A percentile compares a stretch with the other conserved stretches of the same genome.
Conservation (phyloP, 306 rosid species). For the Parietaria judaica region DNA sequence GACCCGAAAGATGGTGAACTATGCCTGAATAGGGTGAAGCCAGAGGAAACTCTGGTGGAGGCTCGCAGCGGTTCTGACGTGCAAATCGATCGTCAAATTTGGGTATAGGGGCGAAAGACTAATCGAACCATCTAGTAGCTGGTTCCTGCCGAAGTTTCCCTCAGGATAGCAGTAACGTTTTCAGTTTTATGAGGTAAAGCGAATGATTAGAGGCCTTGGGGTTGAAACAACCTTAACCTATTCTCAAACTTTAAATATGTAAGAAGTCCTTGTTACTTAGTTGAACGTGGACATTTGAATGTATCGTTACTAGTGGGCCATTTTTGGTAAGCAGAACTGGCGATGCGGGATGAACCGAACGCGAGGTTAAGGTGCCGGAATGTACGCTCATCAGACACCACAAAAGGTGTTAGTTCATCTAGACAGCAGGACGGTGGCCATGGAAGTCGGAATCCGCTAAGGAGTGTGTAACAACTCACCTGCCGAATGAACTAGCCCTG, state of each 20-base stretch:
- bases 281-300: not conserved
- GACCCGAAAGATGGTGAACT: too few relatives aligned
- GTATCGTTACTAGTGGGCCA: not conserved
- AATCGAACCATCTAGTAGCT: conserved; percentile 16
- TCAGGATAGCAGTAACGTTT: conserved; percentile 4
- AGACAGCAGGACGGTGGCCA: not conserved
- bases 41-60: conserved; percentile 44
- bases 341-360: not conserved
- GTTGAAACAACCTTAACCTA: not conserved
- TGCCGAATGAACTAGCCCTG: conserved; percentile 21
- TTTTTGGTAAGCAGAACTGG: conserved; percentile 1
- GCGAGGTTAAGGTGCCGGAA: not conserved
- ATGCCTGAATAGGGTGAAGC: conserved; percentile 46
- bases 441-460: conserved; percentile 12
- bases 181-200: conserved; percentile 10
- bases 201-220: conserved; percentile 13
- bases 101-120: conserved; percentile 18
- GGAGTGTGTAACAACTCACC: conserved; percentile 27
- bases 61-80: conserved; percentile 28
- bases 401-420: conserved; percentile 2
- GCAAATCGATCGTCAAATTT: conserved; percentile 22
- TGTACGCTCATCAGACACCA: not conserved
- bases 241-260: conserved; percentile 8
- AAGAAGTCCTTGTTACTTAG: not conserved
- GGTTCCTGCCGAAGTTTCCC: conserved; percentile 13